Base-by-base conservation (phyloP, 2,329 filamentous ascomycete species). In the Aspergillus fumigatus region DNA sequence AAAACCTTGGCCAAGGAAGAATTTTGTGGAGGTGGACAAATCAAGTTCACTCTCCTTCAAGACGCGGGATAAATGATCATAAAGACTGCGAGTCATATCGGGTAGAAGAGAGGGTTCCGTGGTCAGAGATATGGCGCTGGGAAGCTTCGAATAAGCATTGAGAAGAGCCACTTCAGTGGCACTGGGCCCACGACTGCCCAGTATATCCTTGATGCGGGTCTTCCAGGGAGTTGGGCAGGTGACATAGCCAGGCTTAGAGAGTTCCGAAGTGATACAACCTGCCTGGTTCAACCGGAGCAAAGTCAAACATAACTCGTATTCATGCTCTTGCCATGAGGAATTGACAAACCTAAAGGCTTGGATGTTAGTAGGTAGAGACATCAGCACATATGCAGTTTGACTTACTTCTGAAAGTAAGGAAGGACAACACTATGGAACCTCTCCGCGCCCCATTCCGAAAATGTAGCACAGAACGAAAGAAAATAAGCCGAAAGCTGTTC, bases 381-480 rank as follows among this genome's bases (percentile, higher is more conserved):
- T 51, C 17, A 21, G 14, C 11, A 35, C 19, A 11, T 58, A 32
- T 19, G 21, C 2, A 38, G n/a, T 47, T 41, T 41, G 47, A 55
- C 65, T 71, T 75, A 90, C 83, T 84, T 90, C 71, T 95, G 90
- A 64, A 97, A 92, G 56, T 89, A 86, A 40, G 85, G 87, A 7
- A 92, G 79, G 32, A 96, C 82, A n/a, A 97, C 78, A 61, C 85
- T 87, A 53, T 86, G 83, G 68, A 97, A 99, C 41, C 89, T 83
- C 53, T 87, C 83, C 1, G 82, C 70, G 48, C 92, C 87, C 38
- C 95, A 79, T 53, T 90, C 83, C 0, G 90, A 87, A 63, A 94
- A 87, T 52, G 90, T 87, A 14, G 88, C 87, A 73, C 91, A 97
- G 72, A 97, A 96, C 0, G 86, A 82, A 47, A 97, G 82, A 70